Conservation (phyloP, 495 filamentous ascomycete genomes). For the Sabuloglossum arenarium region DNA sequence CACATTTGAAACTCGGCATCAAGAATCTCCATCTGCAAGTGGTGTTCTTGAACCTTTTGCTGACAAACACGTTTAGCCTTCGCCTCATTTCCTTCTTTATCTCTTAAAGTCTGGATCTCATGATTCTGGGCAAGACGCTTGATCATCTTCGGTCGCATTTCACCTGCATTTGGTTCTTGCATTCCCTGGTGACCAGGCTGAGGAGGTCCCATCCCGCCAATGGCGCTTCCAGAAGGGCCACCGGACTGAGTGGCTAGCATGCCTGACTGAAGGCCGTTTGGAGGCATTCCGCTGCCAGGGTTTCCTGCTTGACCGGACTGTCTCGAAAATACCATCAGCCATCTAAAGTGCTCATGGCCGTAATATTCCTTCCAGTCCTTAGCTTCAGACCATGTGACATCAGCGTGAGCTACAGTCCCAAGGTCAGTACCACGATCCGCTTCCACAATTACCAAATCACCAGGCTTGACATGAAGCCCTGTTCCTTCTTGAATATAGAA, state of each 20-base stretch:
- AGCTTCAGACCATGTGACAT: slow-evolving; percentile 63
- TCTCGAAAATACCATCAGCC: slow-evolving; percentile 91
- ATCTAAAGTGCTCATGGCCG: slow-evolving; percentile 82
- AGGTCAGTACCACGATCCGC: slow-evolving; percentile 91
- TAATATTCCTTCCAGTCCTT: slow-evolving; percentile 76
- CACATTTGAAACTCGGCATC: slow-evolving; percentile 99
- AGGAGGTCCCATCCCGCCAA: slow-evolving; percentile 53
- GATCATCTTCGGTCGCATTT: slow-evolving; percentile 88
- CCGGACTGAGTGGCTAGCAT: slow-evolving; percentile 1
- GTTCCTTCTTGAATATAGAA: slow-evolving; percentile 94
- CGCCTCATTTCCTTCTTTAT: slow-evolving; percentile 94
- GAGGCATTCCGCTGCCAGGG: slow-evolving; percentile 7
- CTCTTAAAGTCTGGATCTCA: slow-evolving; percentile 66
- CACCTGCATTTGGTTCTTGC: slow-evolving; percentile 50
- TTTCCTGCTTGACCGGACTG: slow-evolving; percentile 37
- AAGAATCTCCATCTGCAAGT: slow-evolving; percentile 92
- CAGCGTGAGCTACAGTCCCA: slow-evolving; percentile 73
- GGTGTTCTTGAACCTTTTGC: slow-evolving; percentile 86
- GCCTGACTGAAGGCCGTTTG: neutral
- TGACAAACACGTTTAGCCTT: slow-evolving; percentile 93
- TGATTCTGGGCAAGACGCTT: slow-evolving; percentile 81
- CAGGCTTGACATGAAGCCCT: slow-evolving; percentile 69
- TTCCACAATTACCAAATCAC: slow-evolving; percentile 92
- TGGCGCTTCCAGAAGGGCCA: slow-evolving; percentile 33
- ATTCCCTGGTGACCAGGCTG: slow-evolving; percentile 46